These are phyloP conservation scores for Ilex aquifolium DNA, from an alignment of 257 asterid species.

Conservation along the genomic window DNA sequence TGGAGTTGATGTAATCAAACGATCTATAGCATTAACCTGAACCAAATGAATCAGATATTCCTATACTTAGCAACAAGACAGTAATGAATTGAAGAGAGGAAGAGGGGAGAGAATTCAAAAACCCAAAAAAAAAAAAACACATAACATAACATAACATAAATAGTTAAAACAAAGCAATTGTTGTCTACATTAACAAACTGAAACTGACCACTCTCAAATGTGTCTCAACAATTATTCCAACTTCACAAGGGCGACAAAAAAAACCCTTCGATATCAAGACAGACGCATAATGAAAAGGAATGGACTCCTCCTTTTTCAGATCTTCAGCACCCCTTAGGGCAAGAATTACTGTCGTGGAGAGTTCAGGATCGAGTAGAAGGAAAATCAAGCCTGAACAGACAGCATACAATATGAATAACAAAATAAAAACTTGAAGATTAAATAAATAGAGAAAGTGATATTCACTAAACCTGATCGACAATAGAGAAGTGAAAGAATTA, in stretches of 20 bases:
- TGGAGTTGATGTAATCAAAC: conserved; percentile 59
- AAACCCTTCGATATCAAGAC: conserved; percentile 74
- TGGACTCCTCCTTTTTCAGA: conserved; percentile 45
- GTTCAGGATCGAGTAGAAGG: conserved; percentile 74
- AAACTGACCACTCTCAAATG: conserved; percentile 75
- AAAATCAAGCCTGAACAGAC: conserved; percentile 64
- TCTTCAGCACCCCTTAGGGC: conserved; percentile 63
- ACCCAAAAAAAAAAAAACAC: conserved; percentile 5
- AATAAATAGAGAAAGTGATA: not conserved
- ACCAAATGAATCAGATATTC: conserved; percentile 11
- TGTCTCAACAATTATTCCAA: conserved; percentile 69
- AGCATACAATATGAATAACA: conserved; percentile 13
- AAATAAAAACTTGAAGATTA: conserved; percentile 3
- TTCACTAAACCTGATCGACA: conserved; percentile 68
- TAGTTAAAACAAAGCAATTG: conserved; percentile 1
- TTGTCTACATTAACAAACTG: conserved; percentile 10
- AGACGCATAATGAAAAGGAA: conserved; percentile 80
- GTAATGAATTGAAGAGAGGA: conserved; percentile 3
- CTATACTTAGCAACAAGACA: conserved; percentile 9
- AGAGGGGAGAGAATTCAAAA: conserved; percentile 4
- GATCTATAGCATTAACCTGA: conserved; percentile 75
- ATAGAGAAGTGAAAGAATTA: conserved; percentile 62
- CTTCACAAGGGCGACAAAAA: conserved; percentile 63
- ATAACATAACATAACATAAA: not conserved
- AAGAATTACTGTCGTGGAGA: conserved; percentile 54